A percentile compares a stretch with the other conserved stretches of the same genome.
Conservation (phyloP, 148 eudicot genomes). For the Fagopyrum homotropicum region DNA sequence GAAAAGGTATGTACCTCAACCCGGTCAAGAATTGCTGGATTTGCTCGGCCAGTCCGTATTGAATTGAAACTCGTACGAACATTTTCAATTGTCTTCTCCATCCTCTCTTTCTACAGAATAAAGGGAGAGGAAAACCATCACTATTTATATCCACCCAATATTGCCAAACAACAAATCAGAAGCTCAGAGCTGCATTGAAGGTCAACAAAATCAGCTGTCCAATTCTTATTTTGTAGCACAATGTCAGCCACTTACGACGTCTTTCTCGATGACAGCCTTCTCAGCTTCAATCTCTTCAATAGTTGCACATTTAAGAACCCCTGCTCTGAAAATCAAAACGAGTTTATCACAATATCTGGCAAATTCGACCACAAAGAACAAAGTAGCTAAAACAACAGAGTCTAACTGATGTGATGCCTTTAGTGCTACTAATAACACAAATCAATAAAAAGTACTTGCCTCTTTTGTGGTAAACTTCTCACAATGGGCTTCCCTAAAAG, state of each 20-base stretch:
- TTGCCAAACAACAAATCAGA: neutral
- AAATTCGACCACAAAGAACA: neutral
- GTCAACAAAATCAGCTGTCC: neutral
- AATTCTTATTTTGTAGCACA: neutral
- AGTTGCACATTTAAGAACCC: conserved; percentile 62
- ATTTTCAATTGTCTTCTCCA: conserved; percentile 91
- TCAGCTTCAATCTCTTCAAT: conserved; percentile 89
- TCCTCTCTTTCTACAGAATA: conserved; percentile 67
- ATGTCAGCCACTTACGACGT: conserved; percentile 45
- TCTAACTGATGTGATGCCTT: neutral
- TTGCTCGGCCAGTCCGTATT: conserved; percentile 79
- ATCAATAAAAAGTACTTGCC: conserved; percentile 29
- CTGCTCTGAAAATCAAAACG: conserved; percentile 45
- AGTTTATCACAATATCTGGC: conserved; percentile 7
- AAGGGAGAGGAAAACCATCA: neutral
- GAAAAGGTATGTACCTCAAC: conserved; percentile 46
- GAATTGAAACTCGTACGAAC: conserved; percentile 66
- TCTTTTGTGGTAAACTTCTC: conserved; percentile 28
- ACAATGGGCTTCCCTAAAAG: conserved; percentile 30
- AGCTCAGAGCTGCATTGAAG: neutral
- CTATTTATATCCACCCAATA: neutral
- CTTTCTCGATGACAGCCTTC: conserved; percentile 67
- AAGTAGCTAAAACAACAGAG: neutral
- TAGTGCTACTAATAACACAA: neutral
- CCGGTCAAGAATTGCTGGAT: conserved; percentile 81